phyloP scores from a whole-genome alignment of 257 asterid genomes.

The Schizonepeta tenuifolia region DNA sequence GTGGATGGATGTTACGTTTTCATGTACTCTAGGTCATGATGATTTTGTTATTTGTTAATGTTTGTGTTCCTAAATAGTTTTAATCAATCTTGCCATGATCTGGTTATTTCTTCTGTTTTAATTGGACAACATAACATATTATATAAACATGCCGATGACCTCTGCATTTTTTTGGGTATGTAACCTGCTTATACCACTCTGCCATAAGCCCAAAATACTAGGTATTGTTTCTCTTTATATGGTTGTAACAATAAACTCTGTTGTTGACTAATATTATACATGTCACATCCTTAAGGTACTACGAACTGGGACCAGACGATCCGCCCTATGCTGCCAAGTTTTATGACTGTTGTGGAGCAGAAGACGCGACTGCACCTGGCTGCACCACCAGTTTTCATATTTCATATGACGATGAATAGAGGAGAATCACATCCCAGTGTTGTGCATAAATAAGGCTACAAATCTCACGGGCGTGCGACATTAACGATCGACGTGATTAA shows the following conservation, averaged over 20 bases:
- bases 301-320: slow-evolving; percentile 80
- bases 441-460: not conserved
- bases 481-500: not conserved
- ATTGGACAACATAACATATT: not conserved
- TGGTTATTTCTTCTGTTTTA: not conserved
- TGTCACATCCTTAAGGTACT: slow-evolving; percentile 58
- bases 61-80: not conserved
- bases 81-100: not conserved
- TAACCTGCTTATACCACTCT: not conserved
- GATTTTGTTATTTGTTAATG: not conserved
- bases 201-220: slow-evolving; percentile 3
- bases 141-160: not conserved
- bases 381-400: slow-evolving; percentile 70
- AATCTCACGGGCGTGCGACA: not conserved
- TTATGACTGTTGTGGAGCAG: slow-evolving; percentile 94
- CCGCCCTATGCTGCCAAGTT: slow-evolving; percentile 98
- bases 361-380: slow-evolving; percentile 73
- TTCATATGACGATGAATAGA: slow-evolving; percentile 71
- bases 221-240: not conserved
- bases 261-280: slow-evolving; percentile 2
- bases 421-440: slow-evolving; percentile 15
- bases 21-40: slow-evolving; percentile 15
- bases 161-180: not conserved
- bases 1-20: slow-evolving; percentile 16
- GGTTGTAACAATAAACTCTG: slow-evolving; percentile 1